Evolutionary conservation across 768 basidiomycete species (phyloP).

Genomic region (Trametes sanguinea): DNA sequence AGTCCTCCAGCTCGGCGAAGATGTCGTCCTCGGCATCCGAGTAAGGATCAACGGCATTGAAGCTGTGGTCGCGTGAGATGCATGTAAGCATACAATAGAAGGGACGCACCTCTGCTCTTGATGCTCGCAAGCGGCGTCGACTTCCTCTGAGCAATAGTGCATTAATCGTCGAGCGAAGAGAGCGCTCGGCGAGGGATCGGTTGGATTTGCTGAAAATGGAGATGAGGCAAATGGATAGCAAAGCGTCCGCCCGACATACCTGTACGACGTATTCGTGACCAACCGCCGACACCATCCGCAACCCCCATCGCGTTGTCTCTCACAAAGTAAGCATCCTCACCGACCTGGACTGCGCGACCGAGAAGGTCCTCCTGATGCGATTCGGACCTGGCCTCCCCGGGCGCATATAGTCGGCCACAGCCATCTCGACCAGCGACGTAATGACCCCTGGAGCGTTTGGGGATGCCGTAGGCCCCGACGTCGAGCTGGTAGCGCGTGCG

Average conservation of each 20-base stretch:
- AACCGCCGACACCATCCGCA: slow-evolving; percentile 94
- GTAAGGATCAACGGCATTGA: slow-evolving; percentile 6
- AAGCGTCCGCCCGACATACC: slow-evolving; percentile 31
- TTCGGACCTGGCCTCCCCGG: slow-evolving; percentile 10
- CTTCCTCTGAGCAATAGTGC: slow-evolving; percentile 78
- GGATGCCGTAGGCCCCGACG: slow-evolving; percentile 83
- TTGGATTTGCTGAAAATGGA: slow-evolving; percentile 9
- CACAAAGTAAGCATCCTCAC: slow-evolving; percentile 91
- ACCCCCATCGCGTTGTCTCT: slow-evolving; percentile 87
- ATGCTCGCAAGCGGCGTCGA: slow-evolving; percentile 30
- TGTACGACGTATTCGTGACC: slow-evolving; percentile 61
- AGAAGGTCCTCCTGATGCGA: slow-evolving; percentile 31
- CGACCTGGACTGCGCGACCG: slow-evolving; percentile 72
- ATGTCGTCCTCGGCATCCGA: slow-evolving; percentile 42
- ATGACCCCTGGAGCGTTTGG: slow-evolving; percentile 49
- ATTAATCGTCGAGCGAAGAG: slow-evolving; percentile 80
- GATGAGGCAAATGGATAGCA: neutral
- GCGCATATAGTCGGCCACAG: slow-evolving; percentile 14
- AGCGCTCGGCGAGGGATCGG: slow-evolving; percentile 47
- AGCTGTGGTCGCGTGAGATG: neutral
- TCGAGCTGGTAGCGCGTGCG: slow-evolving; percentile 55
- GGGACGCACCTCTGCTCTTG: slow-evolving; percentile 10
- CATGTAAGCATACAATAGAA: neutral
- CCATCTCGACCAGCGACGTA: slow-evolving; percentile 31
- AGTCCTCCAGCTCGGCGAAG: slow-evolving; percentile 42